Evolutionary conservation across 306 rosid species (phyloP).

Genomic region (Comarum palustre): DNA sequence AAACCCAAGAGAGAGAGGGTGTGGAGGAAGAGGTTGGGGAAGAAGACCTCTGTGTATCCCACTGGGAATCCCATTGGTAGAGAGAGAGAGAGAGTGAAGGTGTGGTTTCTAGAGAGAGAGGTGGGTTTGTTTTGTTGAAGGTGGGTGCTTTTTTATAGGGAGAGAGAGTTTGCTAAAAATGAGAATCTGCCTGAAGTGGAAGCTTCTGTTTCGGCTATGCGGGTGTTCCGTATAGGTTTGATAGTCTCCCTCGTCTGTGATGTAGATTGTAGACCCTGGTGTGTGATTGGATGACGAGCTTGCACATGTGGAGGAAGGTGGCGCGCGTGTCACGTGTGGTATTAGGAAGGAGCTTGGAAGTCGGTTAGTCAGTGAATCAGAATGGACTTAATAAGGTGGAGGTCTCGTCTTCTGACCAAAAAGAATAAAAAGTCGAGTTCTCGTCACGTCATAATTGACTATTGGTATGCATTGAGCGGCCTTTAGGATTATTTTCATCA

Average conservation of each 20-base stretch:
- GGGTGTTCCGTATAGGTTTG: not conserved
- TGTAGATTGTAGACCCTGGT: not conserved
- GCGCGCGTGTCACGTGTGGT: slow-evolving; percentile 34
- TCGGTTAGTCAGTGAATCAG: not conserved
- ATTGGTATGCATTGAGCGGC: no score
- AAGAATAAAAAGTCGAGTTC: no score
- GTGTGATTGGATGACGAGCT: not conserved
- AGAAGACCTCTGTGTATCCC: slow-evolving; percentile 60
- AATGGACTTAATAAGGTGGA: not conserved
- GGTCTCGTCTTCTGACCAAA: no score
- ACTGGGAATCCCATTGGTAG: slow-evolving; percentile 77
- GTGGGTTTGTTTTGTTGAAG: not conserved
- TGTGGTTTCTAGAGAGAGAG: slow-evolving; percentile 8
- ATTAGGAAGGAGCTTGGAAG: slow-evolving; percentile 16
- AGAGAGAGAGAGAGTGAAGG: slow-evolving; percentile 23
- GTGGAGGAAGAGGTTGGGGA: slow-evolving; percentile 62
- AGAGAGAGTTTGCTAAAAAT: not conserved
- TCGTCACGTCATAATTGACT: no score
- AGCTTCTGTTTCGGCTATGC: slow-evolving; percentile 30
- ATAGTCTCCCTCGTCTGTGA: not conserved
- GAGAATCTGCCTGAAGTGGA: slow-evolving; percentile 23
- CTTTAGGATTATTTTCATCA: no score
- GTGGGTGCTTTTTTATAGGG: slow-evolving; percentile 7
- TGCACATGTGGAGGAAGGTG: not conserved
- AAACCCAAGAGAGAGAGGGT: slow-evolving; percentile 55